A percentile compares a stretch with the other conserved stretches of the same genome.
phyloP scores from a whole-genome alignment of 257 asterid genomes.

The Hygrophila difformis region DNA sequence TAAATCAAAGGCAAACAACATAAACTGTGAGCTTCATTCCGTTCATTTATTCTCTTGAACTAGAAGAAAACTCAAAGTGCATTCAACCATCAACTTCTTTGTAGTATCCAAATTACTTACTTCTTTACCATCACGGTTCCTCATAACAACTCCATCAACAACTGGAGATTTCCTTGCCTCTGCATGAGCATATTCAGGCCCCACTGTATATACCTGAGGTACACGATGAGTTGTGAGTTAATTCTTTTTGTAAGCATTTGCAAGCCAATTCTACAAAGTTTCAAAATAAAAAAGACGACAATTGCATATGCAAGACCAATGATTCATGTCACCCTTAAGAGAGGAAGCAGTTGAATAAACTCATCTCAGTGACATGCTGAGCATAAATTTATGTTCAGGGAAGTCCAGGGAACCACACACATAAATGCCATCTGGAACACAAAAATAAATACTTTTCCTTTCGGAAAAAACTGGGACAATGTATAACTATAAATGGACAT shows the following conservation, averaged over 20 bases:
- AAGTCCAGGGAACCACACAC: too few relatives aligned
- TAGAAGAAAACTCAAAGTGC: too few relatives aligned
- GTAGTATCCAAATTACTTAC: slow-evolving; percentile 30
- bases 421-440: too few relatives aligned
- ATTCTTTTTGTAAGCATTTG: slow-evolving; percentile 8
- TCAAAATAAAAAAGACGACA: slow-evolving; percentile 4
- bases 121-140: slow-evolving; percentile 94
- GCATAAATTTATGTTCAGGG: too few relatives aligned
- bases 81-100: too few relatives aligned
- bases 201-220: slow-evolving; percentile 76
- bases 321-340: slow-evolving; percentile 4
- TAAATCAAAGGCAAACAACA: too few relatives aligned
- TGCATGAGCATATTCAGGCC: slow-evolving; percentile 92
- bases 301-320: neutral
- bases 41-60: too few relatives aligned
- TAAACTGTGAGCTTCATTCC: too few relatives aligned
- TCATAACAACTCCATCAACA: slow-evolving; percentile 95
- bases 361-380: too few relatives aligned
- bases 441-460: too few relatives aligned
- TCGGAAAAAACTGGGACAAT: too few relatives aligned
- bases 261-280: slow-evolving; percentile 5
- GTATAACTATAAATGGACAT: too few relatives aligned
- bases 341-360: neutral
- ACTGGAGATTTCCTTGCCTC: slow-evolving; percentile 95
- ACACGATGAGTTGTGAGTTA: neutral